Conservation (phyloP, 768 basidiomycete species). For the Dacryopinax primogenitus region DNA sequence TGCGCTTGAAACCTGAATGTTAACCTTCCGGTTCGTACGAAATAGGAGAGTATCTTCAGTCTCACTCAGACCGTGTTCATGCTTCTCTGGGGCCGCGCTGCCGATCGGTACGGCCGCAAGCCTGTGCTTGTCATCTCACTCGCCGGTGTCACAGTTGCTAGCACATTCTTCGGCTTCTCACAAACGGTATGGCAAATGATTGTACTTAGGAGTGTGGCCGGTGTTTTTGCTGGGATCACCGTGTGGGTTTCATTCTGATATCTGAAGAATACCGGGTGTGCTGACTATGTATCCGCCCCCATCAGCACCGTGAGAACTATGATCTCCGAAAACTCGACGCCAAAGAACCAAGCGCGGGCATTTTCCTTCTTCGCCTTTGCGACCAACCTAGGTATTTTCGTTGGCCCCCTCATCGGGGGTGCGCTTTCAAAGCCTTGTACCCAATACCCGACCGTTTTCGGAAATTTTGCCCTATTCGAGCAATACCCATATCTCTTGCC, state of each 20-base stretch:
- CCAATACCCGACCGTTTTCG: slow-evolving; percentile 12
- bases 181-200: slow-evolving; percentile 15
- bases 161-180: slow-evolving; percentile 14
- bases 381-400: slow-evolving; percentile 13
- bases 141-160: slow-evolving; percentile 11
- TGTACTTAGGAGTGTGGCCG: slow-evolving; percentile 12
- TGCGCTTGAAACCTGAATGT: neutral
- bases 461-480: slow-evolving; percentile 10
- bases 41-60: slow-evolving; percentile 15
- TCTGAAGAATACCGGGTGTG: no score
- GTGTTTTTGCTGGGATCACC: slow-evolving; percentile 15
- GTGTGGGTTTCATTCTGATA: slow-evolving; percentile 8
- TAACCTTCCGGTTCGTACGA: neutral
- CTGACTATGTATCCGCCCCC: no score
- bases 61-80: slow-evolving; percentile 14
- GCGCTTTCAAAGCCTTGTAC: slow-evolving; percentile 13
- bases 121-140: slow-evolving; percentile 15
- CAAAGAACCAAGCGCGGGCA: slow-evolving; percentile 15
- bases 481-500: slow-evolving; percentile 17
- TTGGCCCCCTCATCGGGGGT: slow-evolving; percentile 14
- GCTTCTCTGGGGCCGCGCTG: slow-evolving; percentile 15
- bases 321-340: slow-evolving; percentile 16
- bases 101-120: slow-evolving; percentile 15
- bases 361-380: slow-evolving; percentile 16
- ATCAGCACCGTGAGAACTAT: slow-evolving; percentile 16